Evolutionary conservation across 2,329 filamentous ascomycete genomes (phyloP), one percentile per base, ranked within the genome.

Genomic region (Aspergillus versicolor): DNA sequence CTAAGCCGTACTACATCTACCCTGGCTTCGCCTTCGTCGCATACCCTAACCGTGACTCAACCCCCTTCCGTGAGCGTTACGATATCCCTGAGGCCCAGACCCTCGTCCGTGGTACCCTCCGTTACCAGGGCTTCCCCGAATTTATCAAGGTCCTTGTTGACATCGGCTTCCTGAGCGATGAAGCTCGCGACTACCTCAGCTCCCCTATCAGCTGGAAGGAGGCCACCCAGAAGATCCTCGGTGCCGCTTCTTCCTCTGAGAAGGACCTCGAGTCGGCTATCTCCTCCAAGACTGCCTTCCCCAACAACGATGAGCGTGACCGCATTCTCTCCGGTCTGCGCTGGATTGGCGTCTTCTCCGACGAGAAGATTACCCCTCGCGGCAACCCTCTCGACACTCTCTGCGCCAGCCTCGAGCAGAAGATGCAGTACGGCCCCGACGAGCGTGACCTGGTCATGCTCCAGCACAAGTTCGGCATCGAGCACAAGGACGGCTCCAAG

Each of bases 11-110:
- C 83, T 86, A 84, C 77, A 94, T 93, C 80, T 95, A 92, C 80
- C 89, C 90, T 37, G 90, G 91, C 58, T 97, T 87, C 74, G 88
- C 89, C 51, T 93, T 96, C 67, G 92, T 97, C 65, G 91, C 89
- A 42, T 97, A 97, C 79, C 89, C 90, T 57, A 97, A 97, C 85
- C 84, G 92, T 66, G 92, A 97, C 78, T 92, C 88, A 19, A 94
- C 90, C 15, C 82, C 84, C 8, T 97, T 94, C 85, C 88, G 86
- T 71, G 88, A 96, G 82, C 86, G 90, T 61, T 97, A 97, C 84
- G 79, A 85, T 76, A 97, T 97, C 70, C 92, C 92, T 51, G 93
- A 97, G 80, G 91, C 91, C 13, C 78, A 96, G 76, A 96, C 90
- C 51, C 85, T 97, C 68, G 81, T 96, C 73, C 84, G 91, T 30